A percentile compares a stretch with the other conserved stretches of the same genome.
These are phyloP conservation scores for Secale cereale DNA, from an alignment of 176 grass and related monocot species.

Conservation along the genomic window DNA sequence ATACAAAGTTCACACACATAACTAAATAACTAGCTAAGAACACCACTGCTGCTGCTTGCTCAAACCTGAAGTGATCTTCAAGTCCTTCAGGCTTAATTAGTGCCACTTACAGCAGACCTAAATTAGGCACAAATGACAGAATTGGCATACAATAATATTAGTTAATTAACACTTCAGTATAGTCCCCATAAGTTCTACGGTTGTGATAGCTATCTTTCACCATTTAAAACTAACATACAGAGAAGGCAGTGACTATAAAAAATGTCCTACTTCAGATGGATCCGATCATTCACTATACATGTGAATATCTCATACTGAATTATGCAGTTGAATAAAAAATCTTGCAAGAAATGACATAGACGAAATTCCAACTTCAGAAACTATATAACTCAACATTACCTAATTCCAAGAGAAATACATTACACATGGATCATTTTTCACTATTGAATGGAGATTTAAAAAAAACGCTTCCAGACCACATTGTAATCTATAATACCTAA, in stretches of 20 bases:
- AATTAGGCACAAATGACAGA: too few species aligned
- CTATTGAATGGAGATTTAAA: background rate
- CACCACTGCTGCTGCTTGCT: too few species aligned
- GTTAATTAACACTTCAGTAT: too few species aligned
- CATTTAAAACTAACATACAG: background rate
- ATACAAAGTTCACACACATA: background rate
- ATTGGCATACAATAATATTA: too few species aligned
- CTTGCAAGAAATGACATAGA: background rate
- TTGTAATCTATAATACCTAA: background rate
- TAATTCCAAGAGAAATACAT: background rate
- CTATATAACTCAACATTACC: too few species aligned
- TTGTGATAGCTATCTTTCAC: too few species aligned
- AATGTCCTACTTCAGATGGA: background rate
- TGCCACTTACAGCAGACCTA: too few species aligned
- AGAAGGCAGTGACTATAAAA: background rate
- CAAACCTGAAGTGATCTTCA: background rate
- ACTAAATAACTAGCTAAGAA: too few species aligned
- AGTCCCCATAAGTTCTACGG: too few species aligned
- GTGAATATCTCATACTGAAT: background rate
- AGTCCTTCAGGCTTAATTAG: too few species aligned
- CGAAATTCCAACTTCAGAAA: too few species aligned
- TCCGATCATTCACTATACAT: background rate
- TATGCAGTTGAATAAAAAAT: background rate
- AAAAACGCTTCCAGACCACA: too few species aligned
- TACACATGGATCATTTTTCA: background rate